Evolutionary conservation across 164 flowering plant genomes (phyloP).

Genomic region (Stephania yunnanensis): DNA sequence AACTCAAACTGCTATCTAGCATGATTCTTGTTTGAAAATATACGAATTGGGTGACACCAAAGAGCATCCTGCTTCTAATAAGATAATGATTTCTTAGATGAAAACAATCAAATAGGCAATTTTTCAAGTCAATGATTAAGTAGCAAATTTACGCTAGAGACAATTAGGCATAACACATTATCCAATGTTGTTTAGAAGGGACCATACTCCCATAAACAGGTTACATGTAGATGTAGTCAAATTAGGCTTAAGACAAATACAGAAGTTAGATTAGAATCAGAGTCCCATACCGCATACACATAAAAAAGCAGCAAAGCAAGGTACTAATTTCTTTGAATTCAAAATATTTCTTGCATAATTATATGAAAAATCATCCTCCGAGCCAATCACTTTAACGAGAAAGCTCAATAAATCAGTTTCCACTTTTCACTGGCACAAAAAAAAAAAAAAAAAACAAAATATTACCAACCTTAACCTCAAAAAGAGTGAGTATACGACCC

Average conservation of each 20-base stretch:
- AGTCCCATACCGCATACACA: not conserved
- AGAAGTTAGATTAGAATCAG: not conserved
- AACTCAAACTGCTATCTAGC: too few species aligned
- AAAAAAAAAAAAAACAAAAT: not conserved
- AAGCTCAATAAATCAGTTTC: not conserved
- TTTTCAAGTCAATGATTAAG: not conserved
- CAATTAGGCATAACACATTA: not conserved
- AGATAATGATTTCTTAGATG: not conserved
- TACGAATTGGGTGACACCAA: too few species aligned
- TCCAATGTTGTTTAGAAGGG: not conserved
- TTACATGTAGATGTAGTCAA: not conserved
- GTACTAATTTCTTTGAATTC: not conserved
- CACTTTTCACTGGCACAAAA: not conserved
- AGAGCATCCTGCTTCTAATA: too few species aligned
- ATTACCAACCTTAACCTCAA: conserved; percentile 57
- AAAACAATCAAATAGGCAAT: not conserved
- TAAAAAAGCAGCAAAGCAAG: not conserved
- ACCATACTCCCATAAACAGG: not conserved
- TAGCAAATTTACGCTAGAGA: not conserved
- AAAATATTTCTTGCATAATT: too few species aligned
- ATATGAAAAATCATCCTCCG: not conserved
- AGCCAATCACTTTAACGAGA: not conserved
- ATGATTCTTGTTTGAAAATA: too few species aligned
- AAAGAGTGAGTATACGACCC: conserved; percentile 47
- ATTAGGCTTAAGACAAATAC: not conserved